phyloP scores from a whole-genome alignment of 2,329 filamentous ascomycete species.

The Kalaharituber pfeilii region DNA sequence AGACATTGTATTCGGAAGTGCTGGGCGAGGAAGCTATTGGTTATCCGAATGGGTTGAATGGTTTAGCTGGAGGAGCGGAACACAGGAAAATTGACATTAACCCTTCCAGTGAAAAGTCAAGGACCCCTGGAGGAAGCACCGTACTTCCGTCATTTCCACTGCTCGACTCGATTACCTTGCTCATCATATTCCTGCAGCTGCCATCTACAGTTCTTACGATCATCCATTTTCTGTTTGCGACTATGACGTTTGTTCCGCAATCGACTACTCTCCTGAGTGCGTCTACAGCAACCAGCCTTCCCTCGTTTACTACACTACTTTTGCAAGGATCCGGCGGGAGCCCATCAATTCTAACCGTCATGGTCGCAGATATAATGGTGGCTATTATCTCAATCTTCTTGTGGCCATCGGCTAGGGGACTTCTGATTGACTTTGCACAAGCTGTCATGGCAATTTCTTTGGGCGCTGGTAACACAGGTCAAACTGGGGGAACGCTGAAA shows the following conservation, averaged over 20 bases:
- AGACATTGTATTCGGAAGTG: conserved; percentile 13
- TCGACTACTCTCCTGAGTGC: conserved; percentile 26
- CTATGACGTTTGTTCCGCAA: conserved; percentile 39
- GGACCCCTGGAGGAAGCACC: conserved; percentile 24
- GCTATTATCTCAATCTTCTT: conserved; percentile 35
- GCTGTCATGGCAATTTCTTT: conserved; percentile 40
- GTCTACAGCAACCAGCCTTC: conserved; percentile 34
- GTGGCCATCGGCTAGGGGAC: conserved; percentile 35
- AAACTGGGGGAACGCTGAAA: conserved; percentile 33
- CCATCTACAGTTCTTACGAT: conserved; percentile 38
- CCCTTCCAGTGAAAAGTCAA: conserved; percentile 14
- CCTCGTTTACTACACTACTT: conserved; percentile 28
- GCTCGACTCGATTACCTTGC: conserved; percentile 40
- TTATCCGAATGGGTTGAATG: conserved; percentile 14
- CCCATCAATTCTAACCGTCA: conserved; percentile 37
- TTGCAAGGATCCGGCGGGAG: conserved; percentile 38
- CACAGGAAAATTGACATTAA: conserved; percentile 23
- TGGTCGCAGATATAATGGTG: conserved; percentile 35
- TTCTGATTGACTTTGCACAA: conserved; percentile 38
- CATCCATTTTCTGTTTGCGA: conserved; percentile 39
- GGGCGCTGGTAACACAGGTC: conserved; percentile 36
- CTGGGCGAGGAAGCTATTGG: conserved; percentile 11
- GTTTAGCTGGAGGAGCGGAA: conserved; percentile 12
- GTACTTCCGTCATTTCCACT: conserved; percentile 39
- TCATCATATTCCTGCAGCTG: conserved; percentile 39